Conservation (phyloP, 768 basidiomycete genomes). For the Gloeopeniophorella convolvens region DNA sequence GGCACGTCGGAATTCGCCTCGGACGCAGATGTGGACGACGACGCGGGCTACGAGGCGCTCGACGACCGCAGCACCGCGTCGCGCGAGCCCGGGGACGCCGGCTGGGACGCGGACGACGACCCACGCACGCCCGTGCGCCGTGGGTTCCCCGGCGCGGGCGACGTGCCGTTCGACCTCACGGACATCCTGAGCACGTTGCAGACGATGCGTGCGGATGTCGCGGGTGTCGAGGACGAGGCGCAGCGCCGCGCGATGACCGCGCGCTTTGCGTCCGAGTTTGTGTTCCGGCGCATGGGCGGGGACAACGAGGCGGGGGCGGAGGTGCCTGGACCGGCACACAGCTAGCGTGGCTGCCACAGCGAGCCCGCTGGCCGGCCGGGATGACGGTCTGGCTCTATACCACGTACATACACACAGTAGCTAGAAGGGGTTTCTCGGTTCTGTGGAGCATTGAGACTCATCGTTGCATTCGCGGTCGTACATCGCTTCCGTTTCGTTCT, state of each 20-base stretch:
- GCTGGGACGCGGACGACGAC: background rate
- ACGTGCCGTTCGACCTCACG: conserved; percentile 13
- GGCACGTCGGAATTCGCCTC: conserved; percentile 49
- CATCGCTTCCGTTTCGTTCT: too few species aligned
- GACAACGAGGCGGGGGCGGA: conserved; percentile 1
- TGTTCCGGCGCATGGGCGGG: conserved; percentile 11
- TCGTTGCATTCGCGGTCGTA: too few species aligned
- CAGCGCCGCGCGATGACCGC: conserved; percentile 16
- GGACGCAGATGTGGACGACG: conserved; percentile 26
- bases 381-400: too few species aligned
- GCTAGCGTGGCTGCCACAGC: too few species aligned
- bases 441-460: too few species aligned
- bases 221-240: conserved; percentile 17
- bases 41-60: conserved; percentile 17
- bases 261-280: conserved; percentile 19
- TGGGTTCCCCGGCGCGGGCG: background rate
- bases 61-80: conserved; percentile 11
- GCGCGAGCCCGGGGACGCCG: background rate
- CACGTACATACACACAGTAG: too few species aligned
- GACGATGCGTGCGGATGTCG: conserved; percentile 14
- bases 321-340: too few species aligned
- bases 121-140: background rate
- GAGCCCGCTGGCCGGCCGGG: too few species aligned
- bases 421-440: too few species aligned
- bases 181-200: conserved; percentile 12